These are phyloP conservation scores for Avena insularis DNA, from an alignment of 176 grass and related monocot species.

Conservation along the genomic window DNA sequence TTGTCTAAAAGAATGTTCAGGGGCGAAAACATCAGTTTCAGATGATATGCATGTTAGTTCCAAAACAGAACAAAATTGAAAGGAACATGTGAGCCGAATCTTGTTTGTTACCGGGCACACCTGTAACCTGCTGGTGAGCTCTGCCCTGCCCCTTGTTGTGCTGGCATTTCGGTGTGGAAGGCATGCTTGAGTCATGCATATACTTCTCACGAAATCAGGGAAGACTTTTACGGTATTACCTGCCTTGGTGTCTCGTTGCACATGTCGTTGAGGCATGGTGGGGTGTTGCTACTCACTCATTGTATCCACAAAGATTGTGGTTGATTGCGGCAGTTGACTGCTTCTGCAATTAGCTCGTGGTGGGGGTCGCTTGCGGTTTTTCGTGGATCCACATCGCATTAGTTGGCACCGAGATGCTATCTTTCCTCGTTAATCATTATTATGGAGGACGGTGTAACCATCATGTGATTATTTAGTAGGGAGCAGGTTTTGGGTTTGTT, in stretches of 20 bases:
- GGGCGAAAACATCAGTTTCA: neutral
- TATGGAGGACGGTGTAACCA: slow-evolving; percentile 39
- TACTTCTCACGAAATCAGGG: slow-evolving; percentile 23
- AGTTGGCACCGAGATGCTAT: slow-evolving; percentile 42
- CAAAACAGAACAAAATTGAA: neutral
- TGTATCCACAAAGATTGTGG: slow-evolving; percentile 25
- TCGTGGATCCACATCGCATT: slow-evolving; percentile 49
- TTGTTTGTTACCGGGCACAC: neutral
- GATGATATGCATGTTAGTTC: neutral
- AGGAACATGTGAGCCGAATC: neutral
- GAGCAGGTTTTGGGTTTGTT: slow-evolving; percentile 39
- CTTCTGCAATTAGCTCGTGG: slow-evolving; percentile 31
- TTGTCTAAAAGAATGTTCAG: neutral
- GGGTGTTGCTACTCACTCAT: slow-evolving; percentile 24
- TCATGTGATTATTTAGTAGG: slow-evolving; percentile 38
- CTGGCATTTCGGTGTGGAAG: neutral
- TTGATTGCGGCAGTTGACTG: slow-evolving; percentile 52
- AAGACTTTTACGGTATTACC: neutral
- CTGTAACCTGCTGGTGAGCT: neutral
- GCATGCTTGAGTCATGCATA: slow-evolving; percentile 27
- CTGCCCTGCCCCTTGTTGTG: neutral
- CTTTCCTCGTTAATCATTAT: slow-evolving; percentile 40
- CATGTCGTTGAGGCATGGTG: slow-evolving; percentile 41
- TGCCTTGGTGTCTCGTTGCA: slow-evolving; percentile 3
- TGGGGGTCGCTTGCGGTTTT: slow-evolving; percentile 13